Percentiles rank a stretch among this genome's conserved stretches.
Conservation (phyloP, 805 yeast genomes). For the Myxozyma neotropica region DNA sequence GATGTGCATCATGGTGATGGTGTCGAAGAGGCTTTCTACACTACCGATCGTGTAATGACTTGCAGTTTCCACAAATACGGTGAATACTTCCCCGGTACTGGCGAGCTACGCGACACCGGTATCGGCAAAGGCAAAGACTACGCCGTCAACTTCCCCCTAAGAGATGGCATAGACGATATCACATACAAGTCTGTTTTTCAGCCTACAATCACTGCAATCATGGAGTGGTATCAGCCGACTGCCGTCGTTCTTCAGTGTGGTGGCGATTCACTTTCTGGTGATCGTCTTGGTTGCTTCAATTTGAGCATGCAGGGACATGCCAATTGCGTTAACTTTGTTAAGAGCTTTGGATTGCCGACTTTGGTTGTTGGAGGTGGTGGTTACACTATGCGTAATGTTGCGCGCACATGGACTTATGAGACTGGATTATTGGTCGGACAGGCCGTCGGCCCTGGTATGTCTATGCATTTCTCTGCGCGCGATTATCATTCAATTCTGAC, state of each 20-base stretch:
- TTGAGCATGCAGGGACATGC: conserved; percentile 92
- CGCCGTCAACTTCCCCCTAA: conserved; percentile 85
- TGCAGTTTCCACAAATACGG: conserved; percentile 96
- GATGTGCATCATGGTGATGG: conserved; percentile 98
- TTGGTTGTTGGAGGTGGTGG: conserved; percentile 97
- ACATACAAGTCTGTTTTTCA: conserved; percentile 76
- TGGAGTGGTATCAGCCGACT: conserved; percentile 88
- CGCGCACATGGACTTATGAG: conserved; percentile 94
- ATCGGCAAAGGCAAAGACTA: conserved; percentile 86
- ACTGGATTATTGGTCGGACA: conserved; percentile 76
- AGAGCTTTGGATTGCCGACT: conserved; percentile 87
- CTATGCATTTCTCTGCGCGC: too few species aligned
- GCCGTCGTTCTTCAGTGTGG: conserved; percentile 97
- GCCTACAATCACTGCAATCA: conserved; percentile 75
- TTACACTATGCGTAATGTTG: conserved; percentile 92
- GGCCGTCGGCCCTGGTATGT: conserved; percentile 49
- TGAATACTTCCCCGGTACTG: conserved; percentile 96
- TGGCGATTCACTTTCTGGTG: conserved; percentile 93
- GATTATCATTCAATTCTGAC: too few species aligned
- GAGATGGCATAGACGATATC: conserved; percentile 95
- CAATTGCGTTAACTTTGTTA: conserved; percentile 87
- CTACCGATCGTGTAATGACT: conserved; percentile 95
- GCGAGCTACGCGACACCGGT: conserved; percentile 86
- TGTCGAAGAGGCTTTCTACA: conserved; percentile 94
- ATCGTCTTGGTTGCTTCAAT: conserved; percentile 91